Conservation (phyloP, 2,329 filamentous ascomycete genomes). For the Aureobasidium leucospermi region DNA sequence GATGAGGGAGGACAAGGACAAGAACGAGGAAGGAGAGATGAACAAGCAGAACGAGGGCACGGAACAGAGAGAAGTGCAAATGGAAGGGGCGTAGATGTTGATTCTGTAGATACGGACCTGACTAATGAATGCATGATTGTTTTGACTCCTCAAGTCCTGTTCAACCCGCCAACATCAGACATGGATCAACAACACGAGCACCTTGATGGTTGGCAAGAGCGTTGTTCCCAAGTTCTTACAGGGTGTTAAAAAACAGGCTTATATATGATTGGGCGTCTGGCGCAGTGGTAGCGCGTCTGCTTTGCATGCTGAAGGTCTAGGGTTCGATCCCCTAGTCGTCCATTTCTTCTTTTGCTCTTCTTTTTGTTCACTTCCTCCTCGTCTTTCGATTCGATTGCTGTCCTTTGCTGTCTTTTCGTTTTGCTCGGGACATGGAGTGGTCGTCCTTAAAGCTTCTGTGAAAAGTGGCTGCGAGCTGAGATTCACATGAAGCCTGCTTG, state of each 20-base stretch:
- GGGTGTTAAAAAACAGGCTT: no score
- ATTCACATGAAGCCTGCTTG: no score
- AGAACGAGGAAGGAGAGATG: constrained; percentile 23
- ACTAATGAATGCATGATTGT: not conserved
- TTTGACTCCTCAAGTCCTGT: not conserved
- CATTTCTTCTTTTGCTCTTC: not conserved
- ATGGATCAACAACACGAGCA: no score
- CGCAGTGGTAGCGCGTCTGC: constrained; percentile 12
- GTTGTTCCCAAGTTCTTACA: no score
- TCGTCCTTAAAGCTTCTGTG: no score
- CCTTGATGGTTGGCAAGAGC: not conserved
- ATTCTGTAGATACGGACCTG: not conserved
- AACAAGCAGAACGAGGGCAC: not conserved
- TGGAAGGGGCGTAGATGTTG: not conserved
- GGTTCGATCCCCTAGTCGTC: constrained; percentile 14
- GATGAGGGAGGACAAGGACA: constrained; percentile 30
- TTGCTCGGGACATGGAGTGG: not conserved
- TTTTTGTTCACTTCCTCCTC: not conserved
- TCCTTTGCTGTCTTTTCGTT: not conserved
- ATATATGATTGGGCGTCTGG: constrained; percentile 2
- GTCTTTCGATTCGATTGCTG: not conserved
- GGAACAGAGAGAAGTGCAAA: constrained; percentile 1
- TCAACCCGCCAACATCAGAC: no score
- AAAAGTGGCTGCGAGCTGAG: no score
- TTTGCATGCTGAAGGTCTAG: constrained; percentile 14